These are phyloP conservation scores for Crucihimalaya himalaica DNA, from an alignment of 345 rosid species.

Conservation along the genomic window DNA sequence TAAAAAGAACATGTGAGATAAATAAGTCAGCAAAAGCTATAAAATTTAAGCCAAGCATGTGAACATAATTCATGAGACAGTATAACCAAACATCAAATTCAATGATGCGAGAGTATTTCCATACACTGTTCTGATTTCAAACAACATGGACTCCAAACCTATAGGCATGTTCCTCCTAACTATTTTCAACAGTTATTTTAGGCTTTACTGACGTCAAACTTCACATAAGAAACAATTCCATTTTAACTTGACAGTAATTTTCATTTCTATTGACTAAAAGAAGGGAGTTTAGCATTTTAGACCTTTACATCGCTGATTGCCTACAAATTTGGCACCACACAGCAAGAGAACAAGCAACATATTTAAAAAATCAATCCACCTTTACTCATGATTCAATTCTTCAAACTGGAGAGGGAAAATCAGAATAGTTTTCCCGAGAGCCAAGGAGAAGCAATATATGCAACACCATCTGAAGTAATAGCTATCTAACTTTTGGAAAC, in stretches of 20 bases:
- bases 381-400: neutral
- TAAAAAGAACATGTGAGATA: slow-evolving; percentile 13
- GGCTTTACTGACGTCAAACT: slow-evolving; percentile 14
- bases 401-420: neutral
- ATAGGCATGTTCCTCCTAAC: slow-evolving; percentile 15
- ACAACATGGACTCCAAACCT: neutral
- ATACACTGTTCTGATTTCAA: neutral
- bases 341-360: neutral
- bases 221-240: slow-evolving; percentile 5
- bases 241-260: slow-evolving; percentile 10
- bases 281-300: neutral
- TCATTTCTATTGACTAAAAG: neutral
- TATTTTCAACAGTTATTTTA: slow-evolving; percentile 21
- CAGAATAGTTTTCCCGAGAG: neutral
- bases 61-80: slow-evolving; percentile 3
- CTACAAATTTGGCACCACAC: neutral
- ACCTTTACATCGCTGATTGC: slow-evolving; percentile 16
- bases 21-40: slow-evolving; percentile 10
- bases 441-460: slow-evolving; percentile 1
- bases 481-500: slow-evolving; percentile 3
- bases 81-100: neutral
- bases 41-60: neutral
- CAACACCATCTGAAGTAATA: neutral
- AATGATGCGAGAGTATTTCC: slow-evolving; percentile 7
- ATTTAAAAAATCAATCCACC: neutral